A percentile compares a stretch with the other conserved stretches of the same genome.
These are phyloP conservation scores for Candida stauntonica DNA, from an alignment of 805 yeast genomes.

Conservation along the genomic window DNA sequence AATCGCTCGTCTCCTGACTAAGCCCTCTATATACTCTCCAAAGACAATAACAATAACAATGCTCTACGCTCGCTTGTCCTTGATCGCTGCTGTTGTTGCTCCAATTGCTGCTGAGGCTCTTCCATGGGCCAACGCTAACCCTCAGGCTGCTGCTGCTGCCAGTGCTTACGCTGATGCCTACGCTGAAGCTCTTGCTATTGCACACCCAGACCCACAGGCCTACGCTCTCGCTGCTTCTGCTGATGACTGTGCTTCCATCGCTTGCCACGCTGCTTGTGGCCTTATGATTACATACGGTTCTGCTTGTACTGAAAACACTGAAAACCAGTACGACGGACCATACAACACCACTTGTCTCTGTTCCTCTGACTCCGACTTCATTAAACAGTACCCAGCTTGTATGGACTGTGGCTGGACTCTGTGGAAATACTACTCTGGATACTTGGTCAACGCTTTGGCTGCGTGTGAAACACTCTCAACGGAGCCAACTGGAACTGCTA, in stretches of 20 bases:
- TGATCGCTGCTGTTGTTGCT: slow-evolving; percentile 11
- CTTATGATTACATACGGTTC: slow-evolving; percentile 29
- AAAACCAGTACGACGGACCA: slow-evolving; percentile 16
- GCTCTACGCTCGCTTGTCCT: slow-evolving; percentile 13
- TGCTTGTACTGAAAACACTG: slow-evolving; percentile 23
- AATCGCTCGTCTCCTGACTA: no score
- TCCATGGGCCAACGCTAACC: slow-evolving; percentile 19
- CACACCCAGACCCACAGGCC: slow-evolving; percentile 26
- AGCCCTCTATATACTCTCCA: no score
- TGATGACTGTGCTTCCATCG: slow-evolving; percentile 26
- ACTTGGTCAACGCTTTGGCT: slow-evolving; percentile 25
- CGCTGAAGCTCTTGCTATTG: slow-evolving; percentile 16
- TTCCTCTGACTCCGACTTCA: slow-evolving; percentile 22
- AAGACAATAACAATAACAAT: slow-evolving; percentile 1
- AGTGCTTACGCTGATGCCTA: slow-evolving; percentile 15
- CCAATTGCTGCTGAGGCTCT: slow-evolving; percentile 10
- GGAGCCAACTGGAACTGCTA: slow-evolving; percentile 32
- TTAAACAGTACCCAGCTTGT: slow-evolving; percentile 24
- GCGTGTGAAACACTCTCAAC: slow-evolving; percentile 25
- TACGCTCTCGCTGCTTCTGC: slow-evolving; percentile 25
- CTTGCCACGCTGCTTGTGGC: slow-evolving; percentile 33
- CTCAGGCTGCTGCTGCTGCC: slow-evolving; percentile 16
- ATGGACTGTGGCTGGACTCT: slow-evolving; percentile 36
- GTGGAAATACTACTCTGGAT: slow-evolving; percentile 29
- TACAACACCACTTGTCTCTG: slow-evolving; percentile 23